Evolutionary conservation across 2,329 filamentous ascomycete species (phyloP).

Genomic region (Polytolypa hystricis): DNA sequence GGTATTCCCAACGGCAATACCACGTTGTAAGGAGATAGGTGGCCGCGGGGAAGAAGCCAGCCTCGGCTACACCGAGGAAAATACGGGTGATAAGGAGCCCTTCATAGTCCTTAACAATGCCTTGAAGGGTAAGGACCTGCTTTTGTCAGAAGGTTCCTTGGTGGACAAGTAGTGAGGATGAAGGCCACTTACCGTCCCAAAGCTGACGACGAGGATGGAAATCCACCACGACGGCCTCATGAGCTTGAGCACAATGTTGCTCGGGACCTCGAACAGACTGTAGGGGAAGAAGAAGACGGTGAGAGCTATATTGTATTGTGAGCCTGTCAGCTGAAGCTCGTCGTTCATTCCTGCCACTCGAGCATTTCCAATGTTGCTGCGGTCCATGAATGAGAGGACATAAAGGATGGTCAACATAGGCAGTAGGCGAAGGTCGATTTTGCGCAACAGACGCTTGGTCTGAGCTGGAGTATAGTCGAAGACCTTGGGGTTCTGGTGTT

Average conservation of each 20-base stretch:
- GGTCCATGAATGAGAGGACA: neutral
- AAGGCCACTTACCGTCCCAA: conserved; percentile 20
- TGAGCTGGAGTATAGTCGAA: too few species aligned
- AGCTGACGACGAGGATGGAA: conserved; percentile 35
- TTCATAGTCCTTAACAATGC: conserved; percentile 38
- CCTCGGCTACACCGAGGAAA: conserved; percentile 40
- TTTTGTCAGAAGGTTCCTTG: too few species aligned
- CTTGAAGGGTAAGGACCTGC: conserved; percentile 31
- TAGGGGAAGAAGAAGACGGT: conserved; percentile 35
- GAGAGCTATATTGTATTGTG: conserved; percentile 40
- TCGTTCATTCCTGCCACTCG: conserved; percentile 17
- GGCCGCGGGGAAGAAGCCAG: conserved; percentile 40
- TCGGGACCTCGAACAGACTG: conserved; percentile 27
- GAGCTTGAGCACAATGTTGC: conserved; percentile 31
- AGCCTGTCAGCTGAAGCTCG: conserved; percentile 18
- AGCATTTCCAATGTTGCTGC: conserved; percentile 22
- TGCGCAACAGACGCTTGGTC: too few species aligned
- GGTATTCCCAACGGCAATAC: conserved; percentile 7
- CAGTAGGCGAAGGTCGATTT: too few species aligned
- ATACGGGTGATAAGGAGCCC: conserved; percentile 40
- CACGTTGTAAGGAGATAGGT: conserved; percentile 11
- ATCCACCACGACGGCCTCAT: conserved; percentile 41
- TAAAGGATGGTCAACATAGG: too few species aligned
- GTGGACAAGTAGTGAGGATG: too few species aligned
- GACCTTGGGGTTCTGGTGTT: too few species aligned